Percentiles rank a stretch among this genome's conserved stretches.
Conservation (phyloP, 192 early-diverging fungal genomes). For the Umbelopsis ramanniana region DNA sequence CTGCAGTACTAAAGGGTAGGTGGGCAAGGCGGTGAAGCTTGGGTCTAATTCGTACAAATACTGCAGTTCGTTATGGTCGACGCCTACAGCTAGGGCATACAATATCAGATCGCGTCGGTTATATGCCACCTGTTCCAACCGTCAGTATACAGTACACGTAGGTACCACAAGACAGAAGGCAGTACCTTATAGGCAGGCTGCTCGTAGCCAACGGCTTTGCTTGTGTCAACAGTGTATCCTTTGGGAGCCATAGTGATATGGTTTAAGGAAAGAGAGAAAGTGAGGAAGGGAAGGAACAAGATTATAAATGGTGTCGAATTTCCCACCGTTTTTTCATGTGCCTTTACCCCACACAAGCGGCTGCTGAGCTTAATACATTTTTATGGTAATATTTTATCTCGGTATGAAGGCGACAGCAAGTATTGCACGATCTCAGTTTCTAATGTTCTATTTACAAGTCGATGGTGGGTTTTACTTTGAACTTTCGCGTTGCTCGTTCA, state of each 20-base stretch:
- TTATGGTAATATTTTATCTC: not conserved
- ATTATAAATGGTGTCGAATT: not conserved
- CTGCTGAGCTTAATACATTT: not conserved
- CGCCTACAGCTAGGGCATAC: constrained; percentile 74
- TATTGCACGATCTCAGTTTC: too few species aligned
- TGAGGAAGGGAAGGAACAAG: not conserved
- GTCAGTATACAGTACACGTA: not conserved
- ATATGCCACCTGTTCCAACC: constrained; percentile 47
- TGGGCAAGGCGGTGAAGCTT: constrained; percentile 69
- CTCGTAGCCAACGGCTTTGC: constrained; percentile 61
- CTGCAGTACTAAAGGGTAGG: constrained; percentile 70
- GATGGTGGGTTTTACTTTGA: constrained; percentile 67
- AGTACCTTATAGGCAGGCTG: constrained; percentile 45
- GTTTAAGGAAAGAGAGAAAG: not conserved
- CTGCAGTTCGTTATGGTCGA: constrained; percentile 58
- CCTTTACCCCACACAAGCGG: constrained; percentile 5
- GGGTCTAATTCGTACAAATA: constrained; percentile 73
- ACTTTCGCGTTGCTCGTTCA: constrained; percentile 75
- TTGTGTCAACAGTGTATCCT: constrained; percentile 50
- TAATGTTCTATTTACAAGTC: constrained; percentile 47
- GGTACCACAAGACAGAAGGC: not conserved
- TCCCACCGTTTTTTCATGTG: constrained; percentile 16
- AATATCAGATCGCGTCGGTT: constrained; percentile 73
- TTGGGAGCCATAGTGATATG: constrained; percentile 24
- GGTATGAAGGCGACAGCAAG: too few species aligned